Evolutionary conservation across 768 basidiomycete genomes (phyloP).

Genomic region (Mycena albidolilacea): DNA sequence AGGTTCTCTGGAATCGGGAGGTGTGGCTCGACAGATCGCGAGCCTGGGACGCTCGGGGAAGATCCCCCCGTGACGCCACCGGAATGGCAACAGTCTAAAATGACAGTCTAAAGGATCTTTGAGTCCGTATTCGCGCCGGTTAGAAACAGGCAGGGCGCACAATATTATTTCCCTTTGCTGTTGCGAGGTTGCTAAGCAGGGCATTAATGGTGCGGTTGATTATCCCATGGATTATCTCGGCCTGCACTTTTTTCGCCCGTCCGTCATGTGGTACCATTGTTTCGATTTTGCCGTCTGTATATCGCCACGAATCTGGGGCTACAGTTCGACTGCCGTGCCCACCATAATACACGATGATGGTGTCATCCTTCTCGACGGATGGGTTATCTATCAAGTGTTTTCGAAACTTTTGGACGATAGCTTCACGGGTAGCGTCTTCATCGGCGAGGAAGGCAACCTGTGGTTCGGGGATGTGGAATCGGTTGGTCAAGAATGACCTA

Average conservation of each 20-base stretch:
- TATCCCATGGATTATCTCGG: slow-evolving; percentile 29
- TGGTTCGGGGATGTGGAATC: slow-evolving; percentile 32
- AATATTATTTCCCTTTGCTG: slow-evolving; percentile 37
- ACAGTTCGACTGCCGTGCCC: slow-evolving; percentile 31
- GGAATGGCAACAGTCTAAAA: slow-evolving; percentile 36
- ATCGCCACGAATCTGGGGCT: slow-evolving; percentile 26
- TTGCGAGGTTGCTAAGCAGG: slow-evolving; percentile 26
- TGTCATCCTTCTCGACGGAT: slow-evolving; percentile 25
- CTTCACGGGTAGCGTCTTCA: slow-evolving; percentile 20
- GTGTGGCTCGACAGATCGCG: slow-evolving; percentile 28
- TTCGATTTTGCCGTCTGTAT: slow-evolving; percentile 27
- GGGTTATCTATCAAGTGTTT: slow-evolving; percentile 25
- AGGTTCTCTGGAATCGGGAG: slow-evolving; percentile 28
- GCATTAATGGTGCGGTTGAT: slow-evolving; percentile 29
- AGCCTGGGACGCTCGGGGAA: not conserved
- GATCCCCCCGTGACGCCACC: slow-evolving; percentile 9
- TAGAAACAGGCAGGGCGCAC: slow-evolving; percentile 8
- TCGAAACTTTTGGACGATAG: slow-evolving; percentile 23
- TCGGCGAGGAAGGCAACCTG: slow-evolving; percentile 29
- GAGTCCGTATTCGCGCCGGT: not conserved
- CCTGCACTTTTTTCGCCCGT: not conserved
- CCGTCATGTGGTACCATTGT: slow-evolving; percentile 34
- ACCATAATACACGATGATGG: slow-evolving; percentile 34
- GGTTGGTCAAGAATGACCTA: slow-evolving; percentile 19
- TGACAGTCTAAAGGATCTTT: slow-evolving; percentile 26